Conservation (phyloP, 495 filamentous ascomycete species). For the Penicillium mononematosum region DNA sequence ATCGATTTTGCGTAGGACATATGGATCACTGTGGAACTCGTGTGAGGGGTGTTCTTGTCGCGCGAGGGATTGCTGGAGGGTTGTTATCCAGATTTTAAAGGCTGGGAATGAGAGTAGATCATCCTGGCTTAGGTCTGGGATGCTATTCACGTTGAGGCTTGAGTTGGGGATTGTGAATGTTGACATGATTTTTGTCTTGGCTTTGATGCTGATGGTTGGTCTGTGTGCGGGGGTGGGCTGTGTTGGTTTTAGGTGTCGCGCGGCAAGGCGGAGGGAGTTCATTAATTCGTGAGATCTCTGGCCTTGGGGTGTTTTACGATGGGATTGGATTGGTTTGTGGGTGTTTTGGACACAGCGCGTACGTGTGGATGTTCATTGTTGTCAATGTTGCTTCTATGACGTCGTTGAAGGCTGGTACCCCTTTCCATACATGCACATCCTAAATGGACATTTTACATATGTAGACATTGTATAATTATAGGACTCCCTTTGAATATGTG, state of each 20-base stretch:
- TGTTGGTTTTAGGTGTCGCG: slow-evolving; percentile 9
- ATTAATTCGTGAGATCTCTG: slow-evolving; percentile 4
- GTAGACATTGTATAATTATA: not conserved
- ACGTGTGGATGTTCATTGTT: not conserved
- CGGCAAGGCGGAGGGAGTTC: slow-evolving; percentile 13
- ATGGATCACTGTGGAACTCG: slow-evolving; percentile 69
- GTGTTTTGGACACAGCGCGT: not conserved
- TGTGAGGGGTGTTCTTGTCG: slow-evolving; percentile 61
- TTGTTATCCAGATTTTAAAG: slow-evolving; percentile 71
- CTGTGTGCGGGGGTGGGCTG: slow-evolving; percentile 2
- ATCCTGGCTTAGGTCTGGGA: slow-evolving; percentile 56
- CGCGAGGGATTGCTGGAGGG: slow-evolving; percentile 61
- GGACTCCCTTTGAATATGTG: not conserved
- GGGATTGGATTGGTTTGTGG: not conserved
- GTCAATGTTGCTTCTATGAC: not conserved
- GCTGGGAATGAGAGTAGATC: slow-evolving; percentile 69
- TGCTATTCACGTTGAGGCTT: slow-evolving; percentile 53
- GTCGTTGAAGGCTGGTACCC: not conserved
- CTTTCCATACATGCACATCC: not conserved
- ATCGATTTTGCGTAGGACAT: slow-evolving; percentile 64
- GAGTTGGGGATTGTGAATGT: slow-evolving; percentile 22
- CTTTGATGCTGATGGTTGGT: not conserved
- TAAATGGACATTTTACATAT: not conserved
- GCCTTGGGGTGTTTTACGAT: not conserved
- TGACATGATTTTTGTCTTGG: slow-evolving; percentile 9